A percentile compares a stretch with the other conserved stretches of the same genome.
Evolutionary conservation across 2,329 filamentous ascomycete species (phyloP).

Genomic region (Mollisia scopiformis): DNA sequence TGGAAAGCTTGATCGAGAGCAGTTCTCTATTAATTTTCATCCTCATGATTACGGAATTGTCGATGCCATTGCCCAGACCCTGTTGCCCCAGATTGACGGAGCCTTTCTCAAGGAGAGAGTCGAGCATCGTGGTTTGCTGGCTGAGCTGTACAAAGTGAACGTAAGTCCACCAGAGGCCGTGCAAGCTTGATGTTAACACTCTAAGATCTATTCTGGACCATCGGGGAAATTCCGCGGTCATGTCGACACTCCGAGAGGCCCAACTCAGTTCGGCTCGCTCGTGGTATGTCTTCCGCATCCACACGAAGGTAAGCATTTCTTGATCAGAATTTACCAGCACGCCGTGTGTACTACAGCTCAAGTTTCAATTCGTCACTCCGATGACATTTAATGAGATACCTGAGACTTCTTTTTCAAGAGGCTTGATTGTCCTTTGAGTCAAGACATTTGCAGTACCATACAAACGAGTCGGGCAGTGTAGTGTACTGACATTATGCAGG

Average conservation of each 20-base stretch:
- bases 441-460: too few species aligned
- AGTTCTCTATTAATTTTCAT: constrained; percentile 53
- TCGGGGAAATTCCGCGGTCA: constrained; percentile 55
- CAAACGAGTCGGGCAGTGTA: background rate
- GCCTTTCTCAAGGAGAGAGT: background rate
- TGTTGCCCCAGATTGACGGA: constrained; percentile 32
- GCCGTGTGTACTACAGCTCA: too few species aligned
- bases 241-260: constrained; percentile 55
- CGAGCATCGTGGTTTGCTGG: constrained; percentile 41
- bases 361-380: too few species aligned
- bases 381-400: too few species aligned
- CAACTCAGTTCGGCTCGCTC: constrained; percentile 53
- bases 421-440: too few species aligned
- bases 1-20: constrained; percentile 51
- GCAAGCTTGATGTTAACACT: background rate
- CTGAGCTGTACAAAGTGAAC: constrained; percentile 63
- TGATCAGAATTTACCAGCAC: background rate
- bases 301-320: constrained; percentile 23
- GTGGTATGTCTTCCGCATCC: constrained; percentile 50
- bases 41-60: constrained; percentile 55
- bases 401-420: too few species aligned
- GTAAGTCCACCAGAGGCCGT: constrained; percentile 43
- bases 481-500: constrained; percentile 26
- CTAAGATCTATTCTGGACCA: constrained; percentile 53
- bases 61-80: constrained; percentile 48